Percentiles rank a stretch among this genome's conserved stretches.
These are phyloP conservation scores for Marasmius fiardii DNA, from an alignment of 1,284 basidiomycete species.

Conservation along the genomic window DNA sequence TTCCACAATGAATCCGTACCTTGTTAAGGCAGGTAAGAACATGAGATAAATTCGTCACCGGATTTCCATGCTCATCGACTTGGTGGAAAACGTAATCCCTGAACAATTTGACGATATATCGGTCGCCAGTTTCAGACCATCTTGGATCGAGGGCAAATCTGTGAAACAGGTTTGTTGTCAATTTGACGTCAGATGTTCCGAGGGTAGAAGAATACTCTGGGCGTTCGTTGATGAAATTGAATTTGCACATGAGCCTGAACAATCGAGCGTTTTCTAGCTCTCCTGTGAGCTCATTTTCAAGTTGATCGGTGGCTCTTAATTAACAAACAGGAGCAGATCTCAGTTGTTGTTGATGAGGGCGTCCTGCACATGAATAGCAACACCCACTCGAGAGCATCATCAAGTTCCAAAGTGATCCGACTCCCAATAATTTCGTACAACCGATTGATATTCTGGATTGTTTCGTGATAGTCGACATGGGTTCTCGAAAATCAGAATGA, in stretches of 20 bases:
- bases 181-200: too few species aligned
- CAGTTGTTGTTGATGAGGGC: slow-evolving; percentile 4
- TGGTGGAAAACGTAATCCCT: slow-evolving; percentile 99
- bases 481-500: slow-evolving; percentile 3
- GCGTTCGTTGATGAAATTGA: slow-evolving; percentile 98
- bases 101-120: slow-evolving; percentile 98
- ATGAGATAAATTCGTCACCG: slow-evolving; percentile 88
- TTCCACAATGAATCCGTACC: slow-evolving; percentile 36
- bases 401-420: slow-evolving; percentile 77
- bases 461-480: too few species aligned
- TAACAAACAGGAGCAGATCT: too few species aligned
- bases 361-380: neutral
- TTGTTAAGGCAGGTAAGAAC: slow-evolving; percentile 92
- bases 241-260: slow-evolving; percentile 90
- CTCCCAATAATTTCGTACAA: slow-evolving; percentile 79
- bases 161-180: too few species aligned
- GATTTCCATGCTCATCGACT: slow-evolving; percentile 87
- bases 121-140: slow-evolving; percentile 98
- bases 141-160: slow-evolving; percentile 93
- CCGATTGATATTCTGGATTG: slow-evolving; percentile 72
- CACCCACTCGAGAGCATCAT: slow-evolving; percentile 75
- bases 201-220: slow-evolving; percentile 71
- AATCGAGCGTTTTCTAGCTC: slow-evolving; percentile 97
- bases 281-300: slow-evolving; percentile 83
- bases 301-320: slow-evolving; percentile 69